A percentile compares a stretch with the other conserved stretches of the same genome.
Evolutionary conservation across 345 rosid species (phyloP).

Genomic region (Abelmoschus esculentus): DNA sequence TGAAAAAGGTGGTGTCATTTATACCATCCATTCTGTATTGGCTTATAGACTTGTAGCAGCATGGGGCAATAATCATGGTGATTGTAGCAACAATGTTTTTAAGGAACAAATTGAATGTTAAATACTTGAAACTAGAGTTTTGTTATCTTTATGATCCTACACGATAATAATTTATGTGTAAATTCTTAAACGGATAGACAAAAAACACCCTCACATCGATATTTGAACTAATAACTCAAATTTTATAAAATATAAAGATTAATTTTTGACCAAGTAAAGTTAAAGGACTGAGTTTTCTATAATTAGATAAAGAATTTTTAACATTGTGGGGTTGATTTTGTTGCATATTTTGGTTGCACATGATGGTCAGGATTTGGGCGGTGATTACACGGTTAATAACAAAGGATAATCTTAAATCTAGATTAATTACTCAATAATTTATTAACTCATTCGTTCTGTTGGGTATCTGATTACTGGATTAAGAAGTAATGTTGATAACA

Average conservation of each 20-base stretch:
- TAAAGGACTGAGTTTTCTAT: too few relatives aligned
- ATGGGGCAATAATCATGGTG: conserved; percentile 4
- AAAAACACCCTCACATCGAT: too few relatives aligned
- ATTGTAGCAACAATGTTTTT: conserved; percentile 2
- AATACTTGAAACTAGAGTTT: not conserved
- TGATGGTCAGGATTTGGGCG: conserved; percentile 18
- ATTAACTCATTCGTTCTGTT: not conserved
- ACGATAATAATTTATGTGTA: too few relatives aligned
- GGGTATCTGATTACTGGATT: not conserved
- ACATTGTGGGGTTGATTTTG: conserved; percentile 27
- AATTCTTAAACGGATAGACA: too few relatives aligned
- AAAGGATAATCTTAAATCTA: not conserved
- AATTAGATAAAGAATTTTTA: not conserved
- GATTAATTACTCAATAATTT: not conserved
- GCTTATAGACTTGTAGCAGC: not conserved
- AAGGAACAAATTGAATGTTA: not conserved
- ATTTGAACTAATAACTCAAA: too few relatives aligned
- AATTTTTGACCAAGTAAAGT: too few relatives aligned
- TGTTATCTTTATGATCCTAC: too few relatives aligned
- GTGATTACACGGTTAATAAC: not conserved
- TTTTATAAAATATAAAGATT: too few relatives aligned
- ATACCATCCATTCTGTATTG: not conserved
- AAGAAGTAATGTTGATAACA: not conserved
- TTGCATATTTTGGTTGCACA: conserved; percentile 17
- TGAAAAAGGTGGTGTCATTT: conserved; percentile 2